Base-by-base conservation (phyloP, 1,284 basidiomycete species). In the Tremellales sp. region DNA sequence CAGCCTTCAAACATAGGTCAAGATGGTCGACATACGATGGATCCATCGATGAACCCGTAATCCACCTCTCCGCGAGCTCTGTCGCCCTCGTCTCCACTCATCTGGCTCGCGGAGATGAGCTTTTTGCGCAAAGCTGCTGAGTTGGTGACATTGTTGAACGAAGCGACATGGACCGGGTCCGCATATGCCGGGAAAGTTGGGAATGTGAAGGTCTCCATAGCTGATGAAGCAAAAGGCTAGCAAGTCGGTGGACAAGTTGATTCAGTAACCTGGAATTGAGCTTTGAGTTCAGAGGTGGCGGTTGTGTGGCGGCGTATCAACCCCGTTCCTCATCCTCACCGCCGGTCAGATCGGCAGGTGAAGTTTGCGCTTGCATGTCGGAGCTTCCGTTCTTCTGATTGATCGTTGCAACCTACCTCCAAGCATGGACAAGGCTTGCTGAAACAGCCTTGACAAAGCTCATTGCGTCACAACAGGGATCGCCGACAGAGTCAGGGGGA, bases 31-130 rank as follows among this genome's bases (percentile, higher is more conserved):
- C 81, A 70, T 46, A 81, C 80, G 58, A 79, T 63, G 4, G 58
- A 72, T 21, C 87, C 87, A 67, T 94, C 86, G 60, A 97, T 77
- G 72, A 94, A 96, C 0, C 87, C 87, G 74, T 87, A 94, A 66
- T 92, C 88, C 55, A 94, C 78, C 13, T 80, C 79, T 22, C 82
- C 81, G 43, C 87, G 79, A 58, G 87, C 84, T 3, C 59, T 60
- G n/a, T 87, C 81, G 15, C 87, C 88, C 24, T 81, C 79, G 1
- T 70, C 67, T 0, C 84, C 84, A 11, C 76, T 65, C 45, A 81
- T 72, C 2, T 78, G 79, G 3, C 85, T 79, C 0, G 88, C 89
- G 11, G 77, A 76, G 15, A 92, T 78, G 41, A 94, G 84, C 2
- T 85, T 79, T 36, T 76, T 69, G 24, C 84, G 78, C 17, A 94